These are phyloP conservation scores for Flaveria ramosissima DNA, from an alignment of 129 eudicot genomes.

Conservation along the genomic window DNA sequence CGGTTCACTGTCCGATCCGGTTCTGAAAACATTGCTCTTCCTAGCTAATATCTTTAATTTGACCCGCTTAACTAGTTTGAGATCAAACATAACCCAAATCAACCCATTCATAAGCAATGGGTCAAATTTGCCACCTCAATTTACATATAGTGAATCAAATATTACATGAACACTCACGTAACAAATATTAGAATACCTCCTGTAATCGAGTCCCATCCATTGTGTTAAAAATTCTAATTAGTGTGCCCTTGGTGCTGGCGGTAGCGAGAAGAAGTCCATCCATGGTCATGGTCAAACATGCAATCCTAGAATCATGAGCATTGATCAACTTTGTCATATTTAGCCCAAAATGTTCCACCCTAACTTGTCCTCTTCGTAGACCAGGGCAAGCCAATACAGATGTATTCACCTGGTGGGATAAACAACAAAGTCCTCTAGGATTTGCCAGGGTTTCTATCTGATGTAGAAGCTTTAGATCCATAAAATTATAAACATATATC, in stretches of 20 bases:
- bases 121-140: not conserved
- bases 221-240: slow-evolving; percentile 79
- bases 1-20: no score
- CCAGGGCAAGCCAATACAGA: slow-evolving; percentile 92
- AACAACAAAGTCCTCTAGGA: slow-evolving; percentile 87
- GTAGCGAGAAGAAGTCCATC: slow-evolving; percentile 96
- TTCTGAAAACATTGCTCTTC: not conserved
- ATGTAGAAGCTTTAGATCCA: slow-evolving; percentile 76
- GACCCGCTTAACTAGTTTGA: not conserved
- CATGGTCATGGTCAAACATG: slow-evolving; percentile 74
- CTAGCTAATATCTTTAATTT: not conserved
- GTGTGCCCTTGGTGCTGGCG: slow-evolving; percentile 85
- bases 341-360: slow-evolving; percentile 91
- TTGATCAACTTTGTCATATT: slow-evolving; percentile 69
- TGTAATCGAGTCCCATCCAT: slow-evolving; percentile 88
- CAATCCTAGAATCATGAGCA: slow-evolving; percentile 82
- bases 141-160: not conserved
- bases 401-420: slow-evolving; percentile 73
- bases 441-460: slow-evolving; percentile 83
- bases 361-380: slow-evolving; percentile 66
- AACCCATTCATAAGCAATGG: not conserved
- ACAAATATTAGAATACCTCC: slow-evolving; percentile 52
- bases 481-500: slow-evolving; percentile 77
- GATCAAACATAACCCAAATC: not conserved
- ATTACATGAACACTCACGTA: not conserved